Evolutionary conservation across 768 basidiomycete genomes (phyloP), one percentile per base, ranked within the genome.

Genomic region (Serendipita sp.): DNA sequence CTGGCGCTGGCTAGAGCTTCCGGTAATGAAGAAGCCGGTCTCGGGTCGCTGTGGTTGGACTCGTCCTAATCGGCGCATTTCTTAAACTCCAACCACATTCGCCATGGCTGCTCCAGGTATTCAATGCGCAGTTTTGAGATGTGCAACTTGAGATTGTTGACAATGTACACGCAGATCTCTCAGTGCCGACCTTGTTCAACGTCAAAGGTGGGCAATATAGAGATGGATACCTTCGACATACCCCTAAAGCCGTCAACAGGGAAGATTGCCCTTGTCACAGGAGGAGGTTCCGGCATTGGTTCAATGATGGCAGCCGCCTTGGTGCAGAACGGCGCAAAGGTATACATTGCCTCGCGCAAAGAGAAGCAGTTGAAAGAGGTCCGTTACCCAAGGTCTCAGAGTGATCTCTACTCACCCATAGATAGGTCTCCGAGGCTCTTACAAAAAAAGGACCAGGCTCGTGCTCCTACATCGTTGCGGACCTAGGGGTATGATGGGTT

Each of bases 291-390:
- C 42, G 90, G 90, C 0, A 81, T 94, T 48, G 90, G 90, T 5
- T 83, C 81, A 68, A 85, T 89, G 81, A 90, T 93, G 67, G 89
- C 91, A 24, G 75, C 82, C 0, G 84, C 87, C 1, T 85, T 90
- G 67, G 87, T 85, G 1, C 81, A 85, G 73, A 92, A 93, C 68
- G 91, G 91, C 13, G 88, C 85, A 34, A 85, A 82, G 67, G 91
- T 95, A 43, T 92, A 93, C 74, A 91, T 94, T 66, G 90, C 91
- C 14, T 84, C 88, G 11, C 78, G 91, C 62, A 92, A 90, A 70
- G 87, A 89, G 74, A 70, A 76, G 20, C 85, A 86, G 67, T 77
- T 94, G 63, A 82, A 86, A 73, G 81, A 86, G 78, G 88, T 85
- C 62, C 60, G 78, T 58, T 26, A 11, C 20, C 14, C 3, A 24